Evolutionary conservation across 331 rosid species (phyloP), one percentile per base, ranked within the genome.

Genomic region (Dryas integrifolia): DNA sequence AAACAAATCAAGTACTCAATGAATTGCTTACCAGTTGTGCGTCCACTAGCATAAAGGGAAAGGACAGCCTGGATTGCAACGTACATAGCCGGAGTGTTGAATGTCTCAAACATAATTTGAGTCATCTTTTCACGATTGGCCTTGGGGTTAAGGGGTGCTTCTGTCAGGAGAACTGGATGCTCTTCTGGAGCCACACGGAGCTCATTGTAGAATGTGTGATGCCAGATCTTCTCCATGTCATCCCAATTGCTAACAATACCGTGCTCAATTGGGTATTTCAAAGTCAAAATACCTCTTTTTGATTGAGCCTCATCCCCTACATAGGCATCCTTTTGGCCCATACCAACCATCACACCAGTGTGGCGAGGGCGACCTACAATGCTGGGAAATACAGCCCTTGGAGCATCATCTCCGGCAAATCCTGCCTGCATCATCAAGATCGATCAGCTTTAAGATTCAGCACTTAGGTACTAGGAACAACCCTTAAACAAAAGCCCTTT

Each of bases 211-310:
- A 92, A 92, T 41, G 98, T 92, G 82, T 92, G 98, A 82, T 92
- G 97, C 98, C 98, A 90, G 76, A 92, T 92, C 88, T 92, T 92
- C 82, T 88, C 98, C 98, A 92, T 90, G 72, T 92, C 98, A 81
- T 92, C 98, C 98, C 97, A 92, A 11, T 92, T 91, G 76, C 89
- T 91, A 8, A 91, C 97, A 73, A 91, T 91, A 0, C 95, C 97
- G 74, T 91, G 97, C 83, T 91, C 97, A 47, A 91, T 92, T 3
- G 98, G 98, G 74, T 92, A 92, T 72, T 92, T 92, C 53, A 92
- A 73, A 35, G 98, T 92, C 87, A 91, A 72, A 52, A 91, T 91
- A 86, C 97, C 97, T 77, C 97, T 88, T 58, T 91, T 91, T 0
- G 97, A 91, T 75, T 91, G 97, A 67, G 97, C 97, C 77, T 91